Evolutionary conservation across 306 rosid genomes (phyloP).

Genomic region (Citrullus amarus): DNA sequence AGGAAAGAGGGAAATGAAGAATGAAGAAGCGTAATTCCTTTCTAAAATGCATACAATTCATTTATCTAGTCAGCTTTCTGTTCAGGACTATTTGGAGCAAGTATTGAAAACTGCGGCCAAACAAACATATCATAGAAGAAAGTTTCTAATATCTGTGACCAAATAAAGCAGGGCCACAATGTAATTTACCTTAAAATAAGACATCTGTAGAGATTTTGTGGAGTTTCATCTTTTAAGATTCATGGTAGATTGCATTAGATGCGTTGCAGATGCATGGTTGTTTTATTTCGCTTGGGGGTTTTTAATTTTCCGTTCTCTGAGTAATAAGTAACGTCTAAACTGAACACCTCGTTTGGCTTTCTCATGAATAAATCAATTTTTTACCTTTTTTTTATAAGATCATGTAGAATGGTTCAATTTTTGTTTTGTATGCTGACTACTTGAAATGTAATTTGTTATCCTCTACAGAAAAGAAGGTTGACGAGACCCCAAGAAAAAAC

Average conservation of each 20-base stretch:
- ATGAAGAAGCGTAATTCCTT: not conserved
- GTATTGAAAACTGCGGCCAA: not conserved
- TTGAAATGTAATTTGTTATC: constrained; percentile 10
- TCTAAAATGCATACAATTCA: not conserved
- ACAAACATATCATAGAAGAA: not conserved
- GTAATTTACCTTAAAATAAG: not conserved
- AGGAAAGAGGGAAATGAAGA: not conserved
- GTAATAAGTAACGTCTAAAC: not conserved
- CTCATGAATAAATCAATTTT: not conserved
- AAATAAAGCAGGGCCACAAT: not conserved
- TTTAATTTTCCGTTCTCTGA: not conserved
- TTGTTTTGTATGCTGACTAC: not conserved
- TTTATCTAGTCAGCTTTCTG: not conserved
- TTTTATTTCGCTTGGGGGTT: not conserved
- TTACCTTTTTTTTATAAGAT: not conserved
- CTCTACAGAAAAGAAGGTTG: constrained; percentile 66
- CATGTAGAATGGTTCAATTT: not conserved
- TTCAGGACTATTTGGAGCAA: not conserved
- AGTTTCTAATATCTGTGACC: not conserved
- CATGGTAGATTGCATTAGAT: not conserved
- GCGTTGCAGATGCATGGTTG: not conserved
- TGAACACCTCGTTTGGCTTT: not conserved
- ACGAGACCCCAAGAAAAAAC: constrained; percentile 51
- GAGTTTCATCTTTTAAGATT: not conserved
- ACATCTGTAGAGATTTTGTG: not conserved